Conservation (phyloP, 2,329 filamentous ascomycete species). For the Colletotrichum zoysiae region DNA sequence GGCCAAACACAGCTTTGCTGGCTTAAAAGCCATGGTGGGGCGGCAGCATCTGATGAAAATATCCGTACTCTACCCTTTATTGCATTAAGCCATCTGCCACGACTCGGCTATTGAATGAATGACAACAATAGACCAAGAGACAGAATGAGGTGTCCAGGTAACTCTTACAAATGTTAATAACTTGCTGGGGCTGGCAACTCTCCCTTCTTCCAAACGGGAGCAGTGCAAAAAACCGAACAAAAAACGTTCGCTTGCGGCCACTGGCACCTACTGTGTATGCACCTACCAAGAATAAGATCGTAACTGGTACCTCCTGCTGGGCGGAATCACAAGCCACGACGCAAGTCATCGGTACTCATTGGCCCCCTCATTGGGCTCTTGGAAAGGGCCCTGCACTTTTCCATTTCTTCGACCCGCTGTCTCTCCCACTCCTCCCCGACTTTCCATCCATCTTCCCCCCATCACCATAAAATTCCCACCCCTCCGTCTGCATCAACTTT, state of each 20-base stretch:
- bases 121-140: background rate
- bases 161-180: background rate
- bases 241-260: constrained; percentile 24
- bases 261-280: background rate
- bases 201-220: background rate
- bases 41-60: constrained; percentile 6
- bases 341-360: constrained; percentile 28
- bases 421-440: constrained; percentile 35
- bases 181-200: background rate
- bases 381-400: constrained; percentile 35
- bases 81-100: constrained; percentile 10
- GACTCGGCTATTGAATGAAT: constrained; percentile 26
- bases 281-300: background rate
- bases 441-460: constrained; percentile 34
- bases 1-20: background rate
- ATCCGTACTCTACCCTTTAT: constrained; percentile 21
- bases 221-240: constrained; percentile 6
- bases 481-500: constrained; percentile 39
- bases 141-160: constrained; percentile 3
- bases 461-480: constrained; percentile 41
- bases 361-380: constrained; percentile 19
- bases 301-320: constrained; percentile 18
- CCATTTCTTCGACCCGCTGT: constrained; percentile 41
- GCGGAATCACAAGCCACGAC: background rate
- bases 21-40: constrained; percentile 15